A percentile compares a stretch with the other conserved stretches of the same genome.
Evolutionary conservation across 108 stramenopile species (phyloP).

Genomic region (Cyclotella cryptica): DNA sequence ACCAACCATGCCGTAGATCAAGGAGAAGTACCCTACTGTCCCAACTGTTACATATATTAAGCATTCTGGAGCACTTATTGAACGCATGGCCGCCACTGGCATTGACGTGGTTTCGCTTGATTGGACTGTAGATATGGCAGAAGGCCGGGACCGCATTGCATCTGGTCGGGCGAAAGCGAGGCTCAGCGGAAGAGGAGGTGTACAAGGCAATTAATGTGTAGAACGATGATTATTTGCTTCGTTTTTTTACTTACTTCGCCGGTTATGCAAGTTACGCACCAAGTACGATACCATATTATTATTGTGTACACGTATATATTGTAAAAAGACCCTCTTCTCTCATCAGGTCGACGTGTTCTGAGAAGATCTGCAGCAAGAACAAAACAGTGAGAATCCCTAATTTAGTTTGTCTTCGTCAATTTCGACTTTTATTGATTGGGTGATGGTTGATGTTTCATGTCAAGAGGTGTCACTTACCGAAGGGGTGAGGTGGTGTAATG

Average conservation of each 20-base stretch:
- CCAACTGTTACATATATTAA: slow-evolving; percentile 97
- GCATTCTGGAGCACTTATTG: slow-evolving; percentile 88
- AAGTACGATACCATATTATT: no score
- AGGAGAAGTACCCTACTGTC: slow-evolving; percentile 88
- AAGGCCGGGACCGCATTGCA: slow-evolving; percentile 88
- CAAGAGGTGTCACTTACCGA: neutral
- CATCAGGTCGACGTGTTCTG: no score
- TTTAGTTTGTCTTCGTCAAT: no score
- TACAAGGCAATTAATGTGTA: slow-evolving; percentile 98
- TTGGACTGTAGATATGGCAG: slow-evolving; percentile 98
- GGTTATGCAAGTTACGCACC: no score
- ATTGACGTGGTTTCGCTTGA: slow-evolving; percentile 97
- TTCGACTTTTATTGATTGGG: no score
- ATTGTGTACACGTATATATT: no score
- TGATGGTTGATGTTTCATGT: slow-evolving; percentile 5
- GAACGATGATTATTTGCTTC: no score
- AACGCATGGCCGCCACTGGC: slow-evolving; percentile 94
- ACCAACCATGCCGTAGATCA: slow-evolving; percentile 55
- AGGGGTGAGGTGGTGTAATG: neutral
- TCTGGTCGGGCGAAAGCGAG: slow-evolving; percentile 71
- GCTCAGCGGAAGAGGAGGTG: slow-evolving; percentile 74
- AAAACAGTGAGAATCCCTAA: no score
- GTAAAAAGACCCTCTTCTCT: no score
- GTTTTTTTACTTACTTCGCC: no score
- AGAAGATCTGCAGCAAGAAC: no score